These are phyloP conservation scores for Miamiensis avidus DNA, from an alignment of 169 alveolate genomes.

Conservation along the genomic window DNA sequence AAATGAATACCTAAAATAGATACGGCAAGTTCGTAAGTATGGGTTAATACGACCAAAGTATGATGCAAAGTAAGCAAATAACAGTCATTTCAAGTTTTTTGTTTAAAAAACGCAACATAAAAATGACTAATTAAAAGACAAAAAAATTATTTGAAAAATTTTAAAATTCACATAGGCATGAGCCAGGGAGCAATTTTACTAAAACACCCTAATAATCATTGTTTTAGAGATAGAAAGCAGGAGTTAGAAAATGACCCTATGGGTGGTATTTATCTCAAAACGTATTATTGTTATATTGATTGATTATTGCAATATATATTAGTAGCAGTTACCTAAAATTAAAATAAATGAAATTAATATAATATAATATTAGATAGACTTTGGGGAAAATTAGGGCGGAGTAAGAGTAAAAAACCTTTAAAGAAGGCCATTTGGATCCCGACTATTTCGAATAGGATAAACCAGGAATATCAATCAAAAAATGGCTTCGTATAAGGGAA, in stretches of 20 bases:
- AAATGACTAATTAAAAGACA: too few species aligned
- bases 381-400: background rate
- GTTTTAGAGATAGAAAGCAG: background rate
- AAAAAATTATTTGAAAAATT: too few species aligned
- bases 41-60: too few species aligned
- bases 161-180: background rate
- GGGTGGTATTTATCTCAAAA: background rate
- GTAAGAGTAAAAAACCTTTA: background rate
- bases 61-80: too few species aligned
- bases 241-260: background rate
- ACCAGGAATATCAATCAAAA: background rate
- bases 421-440: background rate
- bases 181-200: background rate
- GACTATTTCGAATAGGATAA: background rate
- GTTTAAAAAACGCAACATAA: too few species aligned
- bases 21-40: too few species aligned
- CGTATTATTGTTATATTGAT: background rate
- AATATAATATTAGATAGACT: background rate
- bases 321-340: too few species aligned
- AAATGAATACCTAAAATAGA: too few species aligned
- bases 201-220: background rate
- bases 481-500: background rate
- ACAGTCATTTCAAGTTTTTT: too few species aligned
- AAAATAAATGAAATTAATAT: too few species aligned
- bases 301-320: too few species aligned